Evolutionary conservation across 371 early-diverging fungal genomes (phyloP).

Genomic region (Lichtheimia corymbifera): DNA sequence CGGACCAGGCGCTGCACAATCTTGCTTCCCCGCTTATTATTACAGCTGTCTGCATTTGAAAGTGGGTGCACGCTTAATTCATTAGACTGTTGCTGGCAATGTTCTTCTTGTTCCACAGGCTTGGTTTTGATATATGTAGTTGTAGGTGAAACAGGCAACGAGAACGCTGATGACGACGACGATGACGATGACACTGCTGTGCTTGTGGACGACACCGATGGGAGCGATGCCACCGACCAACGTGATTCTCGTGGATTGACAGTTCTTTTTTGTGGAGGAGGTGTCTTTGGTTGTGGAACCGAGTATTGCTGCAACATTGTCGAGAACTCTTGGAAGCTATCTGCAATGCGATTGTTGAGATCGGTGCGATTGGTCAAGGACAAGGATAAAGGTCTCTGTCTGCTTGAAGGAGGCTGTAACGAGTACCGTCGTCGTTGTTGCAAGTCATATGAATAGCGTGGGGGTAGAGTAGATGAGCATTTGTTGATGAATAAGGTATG

Average conservation of each 20-base stretch:
- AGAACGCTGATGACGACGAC: slow-evolving; percentile 1
- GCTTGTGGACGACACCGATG: neutral
- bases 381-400: neutral
- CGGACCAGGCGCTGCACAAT: slow-evolving; percentile 9
- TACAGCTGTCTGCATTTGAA: neutral
- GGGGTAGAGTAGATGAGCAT: neutral
- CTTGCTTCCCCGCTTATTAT: slow-evolving; percentile 2
- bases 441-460: neutral
- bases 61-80: too few relatives aligned
- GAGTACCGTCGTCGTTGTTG: neutral
- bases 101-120: neutral
- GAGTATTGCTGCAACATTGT: slow-evolving; percentile 38
- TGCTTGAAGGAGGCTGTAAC: neutral
- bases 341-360: slow-evolving; percentile 37
- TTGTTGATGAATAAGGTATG: neutral
- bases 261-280: slow-evolving; percentile 4
- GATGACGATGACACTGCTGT: slow-evolving; percentile 11
- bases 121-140: neutral
- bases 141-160: neutral
- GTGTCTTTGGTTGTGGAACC: slow-evolving; percentile 7
- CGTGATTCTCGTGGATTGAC: neutral
- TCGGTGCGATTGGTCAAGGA: slow-evolving; percentile 24
- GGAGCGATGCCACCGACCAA: slow-evolving; percentile 8
- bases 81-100: neutral
- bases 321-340: slow-evolving; percentile 46